Conservation (phyloP, 495 filamentous ascomycete species). For the Penicillium flavigenum region DNA sequence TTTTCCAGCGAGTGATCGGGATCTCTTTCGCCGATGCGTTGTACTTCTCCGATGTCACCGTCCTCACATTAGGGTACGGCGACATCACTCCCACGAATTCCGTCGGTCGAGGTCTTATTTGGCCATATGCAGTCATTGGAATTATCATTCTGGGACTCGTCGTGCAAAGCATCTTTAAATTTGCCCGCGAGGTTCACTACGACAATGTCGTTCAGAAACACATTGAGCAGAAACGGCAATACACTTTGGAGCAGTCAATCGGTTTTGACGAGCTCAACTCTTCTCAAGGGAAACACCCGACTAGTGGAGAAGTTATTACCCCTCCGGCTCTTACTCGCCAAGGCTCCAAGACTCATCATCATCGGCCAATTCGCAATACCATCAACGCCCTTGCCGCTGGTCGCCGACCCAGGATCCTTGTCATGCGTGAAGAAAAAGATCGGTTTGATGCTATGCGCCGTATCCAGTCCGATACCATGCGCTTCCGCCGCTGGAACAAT, state of each 20-base stretch:
- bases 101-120: constrained; percentile 63
- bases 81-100: constrained; percentile 51
- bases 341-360: constrained; percentile 11
- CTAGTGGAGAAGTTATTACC: not conserved
- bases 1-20: constrained; percentile 51
- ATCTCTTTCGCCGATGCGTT: constrained; percentile 56
- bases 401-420: constrained; percentile 29
- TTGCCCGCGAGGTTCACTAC: constrained; percentile 59
- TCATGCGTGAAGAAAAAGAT: constrained; percentile 60
- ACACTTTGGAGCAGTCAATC: constrained; percentile 56
- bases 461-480: constrained; percentile 64
- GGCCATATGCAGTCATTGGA: constrained; percentile 82
- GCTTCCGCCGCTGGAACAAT: constrained; percentile 68
- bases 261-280: constrained; percentile 29
- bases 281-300: not conserved
- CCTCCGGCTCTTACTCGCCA: constrained; percentile 8
- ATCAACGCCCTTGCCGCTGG: constrained; percentile 22
- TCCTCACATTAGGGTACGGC: constrained; percentile 66
- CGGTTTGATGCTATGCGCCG: constrained; percentile 79
- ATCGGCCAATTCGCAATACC: constrained; percentile 27
- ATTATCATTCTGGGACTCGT: constrained; percentile 86
- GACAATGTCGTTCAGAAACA: constrained; percentile 68
- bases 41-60: constrained; percentile 66
- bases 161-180: constrained; percentile 76
- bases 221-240: constrained; percentile 55